Evolutionary conservation across 352 stramenopile genomes (phyloP).

Genomic region (Pythium oligandrum): DNA sequence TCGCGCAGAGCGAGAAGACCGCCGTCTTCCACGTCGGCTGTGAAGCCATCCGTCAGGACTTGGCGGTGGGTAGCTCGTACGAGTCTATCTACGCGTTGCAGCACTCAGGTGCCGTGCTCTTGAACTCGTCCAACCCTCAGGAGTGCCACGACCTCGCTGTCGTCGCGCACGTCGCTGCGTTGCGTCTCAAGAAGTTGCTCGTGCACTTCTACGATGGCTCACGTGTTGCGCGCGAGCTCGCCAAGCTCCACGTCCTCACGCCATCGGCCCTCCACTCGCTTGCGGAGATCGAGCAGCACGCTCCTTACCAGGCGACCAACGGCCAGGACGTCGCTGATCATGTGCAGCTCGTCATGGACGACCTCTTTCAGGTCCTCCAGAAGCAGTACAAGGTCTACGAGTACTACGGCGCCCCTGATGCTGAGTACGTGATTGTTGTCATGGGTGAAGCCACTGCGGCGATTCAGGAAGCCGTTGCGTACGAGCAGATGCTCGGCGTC

Average conservation of each 20-base stretch:
- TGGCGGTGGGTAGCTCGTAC: constrained; percentile 56
- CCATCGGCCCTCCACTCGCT: constrained; percentile 45
- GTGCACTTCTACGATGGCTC: constrained; percentile 82
- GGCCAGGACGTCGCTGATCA: constrained; percentile 45
- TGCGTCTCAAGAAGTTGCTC: constrained; percentile 52
- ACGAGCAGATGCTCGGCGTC: constrained; percentile 66
- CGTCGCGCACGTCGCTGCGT: constrained; percentile 63
- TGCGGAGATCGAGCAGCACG: constrained; percentile 24
- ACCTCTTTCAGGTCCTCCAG: constrained; percentile 67
- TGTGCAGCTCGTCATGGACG: constrained; percentile 70
- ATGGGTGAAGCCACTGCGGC: constrained; percentile 54
- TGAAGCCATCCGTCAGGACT: constrained; percentile 45
- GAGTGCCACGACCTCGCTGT: constrained; percentile 79
- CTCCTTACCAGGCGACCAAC: constrained; percentile 3
- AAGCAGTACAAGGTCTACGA: constrained; percentile 81
- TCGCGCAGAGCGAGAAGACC: constrained; percentile 31
- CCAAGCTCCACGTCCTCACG: constrained; percentile 56
- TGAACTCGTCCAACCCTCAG: constrained; percentile 63
- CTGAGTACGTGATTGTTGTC: constrained; percentile 67
- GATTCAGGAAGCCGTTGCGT: constrained; percentile 54
- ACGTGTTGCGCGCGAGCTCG: constrained; percentile 53
- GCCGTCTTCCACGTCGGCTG: constrained; percentile 66
- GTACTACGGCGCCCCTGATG: constrained; percentile 61
- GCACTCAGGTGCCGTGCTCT: constrained; percentile 63
- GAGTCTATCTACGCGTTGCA: constrained; percentile 60